Evolutionary conservation across 768 basidiomycete genomes (phyloP).

Genomic region (Mycena albidolilacea): DNA sequence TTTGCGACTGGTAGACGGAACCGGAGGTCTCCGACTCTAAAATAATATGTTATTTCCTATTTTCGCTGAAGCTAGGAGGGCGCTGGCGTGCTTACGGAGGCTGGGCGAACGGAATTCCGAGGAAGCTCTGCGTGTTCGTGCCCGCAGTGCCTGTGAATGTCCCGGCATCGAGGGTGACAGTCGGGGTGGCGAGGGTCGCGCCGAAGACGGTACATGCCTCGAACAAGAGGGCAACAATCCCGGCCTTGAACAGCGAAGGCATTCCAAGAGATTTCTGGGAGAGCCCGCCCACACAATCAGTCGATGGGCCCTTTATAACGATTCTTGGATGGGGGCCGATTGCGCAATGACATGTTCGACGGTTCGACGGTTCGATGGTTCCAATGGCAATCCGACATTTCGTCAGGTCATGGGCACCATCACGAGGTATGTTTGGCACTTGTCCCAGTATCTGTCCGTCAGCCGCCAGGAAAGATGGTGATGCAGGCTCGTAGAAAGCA

Average conservation of each 20-base stretch:
- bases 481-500: not conserved
- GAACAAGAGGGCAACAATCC: conserved; percentile 18
- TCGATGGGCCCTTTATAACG: not conserved
- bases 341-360: not conserved
- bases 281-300: not conserved
- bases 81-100: conserved; percentile 61
- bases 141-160: conserved; percentile 59
- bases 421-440: conserved; percentile 13
- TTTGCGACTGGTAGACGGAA: conserved; percentile 59
- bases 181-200: conserved; percentile 48
- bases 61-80: not conserved
- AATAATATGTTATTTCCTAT: not conserved
- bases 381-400: not conserved
- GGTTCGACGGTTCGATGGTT: not conserved
- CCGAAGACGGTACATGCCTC: conserved; percentile 36
- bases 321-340: not conserved
- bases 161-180: conserved; percentile 59
- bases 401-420: conserved; percentile 17
- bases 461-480: conserved; percentile 12
- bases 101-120: conserved; percentile 70
- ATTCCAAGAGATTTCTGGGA: conserved; percentile 1
- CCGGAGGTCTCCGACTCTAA: conserved; percentile 55
- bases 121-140: conserved; percentile 53
- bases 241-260: conserved; percentile 22
- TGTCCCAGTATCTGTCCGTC: not conserved